These are phyloP conservation scores for Trebouxia sp. DNA, from an alignment of 139 green algal species.

Conservation along the genomic window DNA sequence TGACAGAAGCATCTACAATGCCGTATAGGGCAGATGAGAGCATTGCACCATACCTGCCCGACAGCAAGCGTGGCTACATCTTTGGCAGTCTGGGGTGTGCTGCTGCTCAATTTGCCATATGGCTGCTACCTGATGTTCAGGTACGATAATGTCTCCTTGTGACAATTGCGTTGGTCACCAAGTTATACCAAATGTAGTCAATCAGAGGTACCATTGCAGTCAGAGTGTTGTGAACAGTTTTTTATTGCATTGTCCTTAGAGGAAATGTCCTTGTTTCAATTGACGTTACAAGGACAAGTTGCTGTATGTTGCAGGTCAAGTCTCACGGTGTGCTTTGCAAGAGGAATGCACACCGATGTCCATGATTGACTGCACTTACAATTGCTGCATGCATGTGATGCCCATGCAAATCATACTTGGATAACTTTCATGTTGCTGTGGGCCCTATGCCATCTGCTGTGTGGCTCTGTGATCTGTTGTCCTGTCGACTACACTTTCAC, in stretches of 20 bases:
- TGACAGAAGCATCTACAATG: neutral
- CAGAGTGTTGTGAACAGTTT: neutral
- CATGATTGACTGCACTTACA: too few relatives aligned
- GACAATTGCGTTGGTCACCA: too few relatives aligned
- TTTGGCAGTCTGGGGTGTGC: conserved; percentile 53
- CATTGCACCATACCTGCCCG: conserved; percentile 50
- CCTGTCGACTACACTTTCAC: too few relatives aligned
- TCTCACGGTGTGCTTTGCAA: too few relatives aligned
- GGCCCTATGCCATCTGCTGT: too few relatives aligned
- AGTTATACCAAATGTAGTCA: neutral
- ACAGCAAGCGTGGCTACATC: conserved; percentile 53
- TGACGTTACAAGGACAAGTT: too few relatives aligned
- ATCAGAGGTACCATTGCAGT: neutral
- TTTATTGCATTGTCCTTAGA: neutral
- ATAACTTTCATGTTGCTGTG: too few relatives aligned
- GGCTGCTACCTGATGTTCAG: conserved; percentile 59
- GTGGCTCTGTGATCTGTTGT: too few relatives aligned
- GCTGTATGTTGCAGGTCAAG: too few relatives aligned
- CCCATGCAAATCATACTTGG: too few relatives aligned
- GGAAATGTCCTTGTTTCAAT: neutral
- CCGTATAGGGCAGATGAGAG: conserved; percentile 52
- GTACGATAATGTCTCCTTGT: neutral
- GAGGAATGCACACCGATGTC: too few relatives aligned
- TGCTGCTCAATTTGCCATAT: conserved; percentile 55
- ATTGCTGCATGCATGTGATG: too few relatives aligned